Conservation (phyloP, 495 filamentous ascomycete genomes). For the Xylaria venustula region DNA sequence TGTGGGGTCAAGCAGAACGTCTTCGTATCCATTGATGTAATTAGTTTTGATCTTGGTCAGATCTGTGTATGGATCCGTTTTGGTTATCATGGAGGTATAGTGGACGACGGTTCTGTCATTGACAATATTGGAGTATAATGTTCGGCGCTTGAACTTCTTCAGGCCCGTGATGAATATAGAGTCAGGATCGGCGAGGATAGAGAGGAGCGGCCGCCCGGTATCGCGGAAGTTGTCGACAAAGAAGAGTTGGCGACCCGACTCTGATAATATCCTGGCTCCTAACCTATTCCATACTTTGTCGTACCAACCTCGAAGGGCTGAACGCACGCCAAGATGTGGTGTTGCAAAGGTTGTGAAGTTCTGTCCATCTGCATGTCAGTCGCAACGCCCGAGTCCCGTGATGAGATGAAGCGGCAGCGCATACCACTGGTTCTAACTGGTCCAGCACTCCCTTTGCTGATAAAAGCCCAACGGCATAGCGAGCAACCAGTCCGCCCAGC, state of each 20-base stretch:
- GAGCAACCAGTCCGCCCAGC: conserved; percentile 79
- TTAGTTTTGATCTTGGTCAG: conserved; percentile 64
- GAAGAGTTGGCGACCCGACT: conserved; percentile 85
- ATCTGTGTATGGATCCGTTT: conserved; percentile 71
- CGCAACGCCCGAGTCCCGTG: not conserved
- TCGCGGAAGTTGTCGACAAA: conserved; percentile 80
- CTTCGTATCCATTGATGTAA: conserved; percentile 70
- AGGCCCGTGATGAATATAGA: conserved; percentile 86
- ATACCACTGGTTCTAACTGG: conserved; percentile 70
- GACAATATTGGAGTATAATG: conserved; percentile 77
- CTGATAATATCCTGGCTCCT: conserved; percentile 71
- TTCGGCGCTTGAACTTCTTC: conserved; percentile 66
- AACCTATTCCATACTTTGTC: conserved; percentile 77
- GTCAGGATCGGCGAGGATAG: conserved; percentile 76
- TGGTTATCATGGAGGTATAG: conserved; percentile 77
- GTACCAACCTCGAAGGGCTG: conserved; percentile 65
- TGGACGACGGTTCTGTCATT: conserved; percentile 79
- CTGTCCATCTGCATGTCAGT: conserved; percentile 35
- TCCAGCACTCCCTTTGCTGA: conserved; percentile 77
- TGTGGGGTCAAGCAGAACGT: conserved; percentile 70
- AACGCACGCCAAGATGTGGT: conserved; percentile 83
- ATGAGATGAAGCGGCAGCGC: conserved; percentile 17
- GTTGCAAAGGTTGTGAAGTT: conserved; percentile 94
- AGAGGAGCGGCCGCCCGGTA: conserved; percentile 74
- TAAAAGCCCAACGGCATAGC: conserved; percentile 85